Evolutionary conservation across 1,284 basidiomycete genomes (phyloP).

Genomic region (Cryptococcus wingfieldii): DNA sequence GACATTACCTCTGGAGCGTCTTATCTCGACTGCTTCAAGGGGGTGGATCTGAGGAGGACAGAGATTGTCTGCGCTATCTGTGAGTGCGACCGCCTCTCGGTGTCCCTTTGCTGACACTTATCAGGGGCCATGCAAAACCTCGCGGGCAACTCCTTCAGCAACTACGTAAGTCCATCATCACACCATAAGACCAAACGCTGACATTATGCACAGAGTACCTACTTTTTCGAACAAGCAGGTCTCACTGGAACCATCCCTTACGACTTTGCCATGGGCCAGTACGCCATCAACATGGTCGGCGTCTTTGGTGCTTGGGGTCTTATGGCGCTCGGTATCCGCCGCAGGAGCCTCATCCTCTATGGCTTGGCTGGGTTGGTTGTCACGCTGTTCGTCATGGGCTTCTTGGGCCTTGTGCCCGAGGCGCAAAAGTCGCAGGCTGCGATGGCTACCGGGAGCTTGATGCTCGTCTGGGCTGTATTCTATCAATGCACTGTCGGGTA

Average conservation of each 20-base stretch:
- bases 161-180: slow-evolving; percentile 10
- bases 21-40: slow-evolving; percentile 53
- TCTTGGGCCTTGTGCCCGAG: slow-evolving; percentile 47
- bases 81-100: too few species aligned
- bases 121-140: slow-evolving; percentile 41
- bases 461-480: slow-evolving; percentile 49
- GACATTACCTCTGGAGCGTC: slow-evolving; percentile 25
- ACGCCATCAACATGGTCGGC: slow-evolving; percentile 35
- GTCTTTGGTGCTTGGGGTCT: slow-evolving; percentile 44
- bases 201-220: slow-evolving; percentile 33
- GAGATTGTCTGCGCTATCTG: slow-evolving; percentile 39
- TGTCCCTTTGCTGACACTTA: too few species aligned
- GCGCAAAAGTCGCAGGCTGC: slow-evolving; percentile 20
- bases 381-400: slow-evolving; percentile 53
- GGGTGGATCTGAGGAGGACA: slow-evolving; percentile 40
- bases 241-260: slow-evolving; percentile 44
- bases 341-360: slow-evolving; percentile 50
- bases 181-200: background rate
- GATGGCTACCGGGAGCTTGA: slow-evolving; percentile 49
- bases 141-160: slow-evolving; percentile 40
- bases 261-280: slow-evolving; percentile 47
- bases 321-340: slow-evolving; percentile 48
- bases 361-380: slow-evolving; percentile 50
- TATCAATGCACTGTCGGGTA: slow-evolving; percentile 46
- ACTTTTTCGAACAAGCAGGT: slow-evolving; percentile 52